Evolutionary conservation across 2,329 filamentous ascomycete species (phyloP).

Genomic region (Ceratocystis huliohia): DNA sequence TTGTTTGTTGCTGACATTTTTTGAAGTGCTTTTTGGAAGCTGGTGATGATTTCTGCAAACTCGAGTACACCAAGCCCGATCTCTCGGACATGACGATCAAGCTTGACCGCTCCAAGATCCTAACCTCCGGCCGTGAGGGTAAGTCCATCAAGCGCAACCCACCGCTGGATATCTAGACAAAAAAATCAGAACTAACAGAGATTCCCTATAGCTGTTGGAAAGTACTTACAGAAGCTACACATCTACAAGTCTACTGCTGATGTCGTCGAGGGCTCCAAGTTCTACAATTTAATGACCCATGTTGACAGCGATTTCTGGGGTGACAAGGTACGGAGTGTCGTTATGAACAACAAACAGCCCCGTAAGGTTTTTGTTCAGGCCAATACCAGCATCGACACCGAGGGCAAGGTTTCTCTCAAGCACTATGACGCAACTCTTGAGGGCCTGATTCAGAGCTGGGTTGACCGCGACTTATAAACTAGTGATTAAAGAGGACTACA

Average conservation of each 20-base stretch:
- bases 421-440: slow-evolving; percentile 74
- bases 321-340: slow-evolving; percentile 61
- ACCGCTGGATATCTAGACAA: neutral
- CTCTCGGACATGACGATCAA: slow-evolving; percentile 71
- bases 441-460: slow-evolving; percentile 76
- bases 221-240: slow-evolving; percentile 82
- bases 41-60: slow-evolving; percentile 72
- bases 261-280: slow-evolving; percentile 57
- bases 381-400: slow-evolving; percentile 62
- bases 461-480: slow-evolving; percentile 42
- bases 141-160: slow-evolving; percentile 22
- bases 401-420: slow-evolving; percentile 60
- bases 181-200: slow-evolving; percentile 23
- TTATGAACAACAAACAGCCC: slow-evolving; percentile 67
- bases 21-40: slow-evolving; percentile 63
- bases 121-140: slow-evolving; percentile 63
- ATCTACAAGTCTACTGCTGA: slow-evolving; percentile 88
- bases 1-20: slow-evolving; percentile 9
- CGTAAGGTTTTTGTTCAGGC: slow-evolving; percentile 88
- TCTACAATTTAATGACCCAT: slow-evolving; percentile 73
- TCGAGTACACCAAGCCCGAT: slow-evolving; percentile 60
- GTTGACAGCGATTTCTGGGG: slow-evolving; percentile 78
- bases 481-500: neutral
- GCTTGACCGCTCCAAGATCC: slow-evolving; percentile 75
- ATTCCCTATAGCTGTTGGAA: slow-evolving; percentile 51